Conservation (phyloP, 306 rosid genomes). For the Adenanthera pavonina region DNA sequence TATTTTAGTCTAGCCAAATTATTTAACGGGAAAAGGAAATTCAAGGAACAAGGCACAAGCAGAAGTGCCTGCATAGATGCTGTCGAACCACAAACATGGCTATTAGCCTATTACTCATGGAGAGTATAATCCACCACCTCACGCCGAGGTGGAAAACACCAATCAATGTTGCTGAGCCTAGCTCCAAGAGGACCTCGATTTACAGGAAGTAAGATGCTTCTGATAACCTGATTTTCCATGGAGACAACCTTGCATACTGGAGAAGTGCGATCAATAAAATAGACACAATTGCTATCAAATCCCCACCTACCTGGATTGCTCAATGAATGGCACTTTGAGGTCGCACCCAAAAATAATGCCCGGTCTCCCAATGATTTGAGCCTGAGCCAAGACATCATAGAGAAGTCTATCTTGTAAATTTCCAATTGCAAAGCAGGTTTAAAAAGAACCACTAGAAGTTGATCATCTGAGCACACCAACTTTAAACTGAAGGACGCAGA, state of each 20-base stretch:
- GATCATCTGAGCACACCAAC: constrained; percentile 6
- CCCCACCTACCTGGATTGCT: constrained; percentile 28
- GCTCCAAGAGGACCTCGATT: neutral
- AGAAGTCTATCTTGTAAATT: constrained; percentile 22
- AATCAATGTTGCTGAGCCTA: constrained; percentile 1
- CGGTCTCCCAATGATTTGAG: constrained; percentile 11
- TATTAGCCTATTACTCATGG: neutral
- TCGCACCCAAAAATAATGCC: constrained; percentile 9
- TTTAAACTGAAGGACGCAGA: neutral
- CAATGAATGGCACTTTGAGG: constrained; percentile 5
- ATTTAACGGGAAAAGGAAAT: neutral
- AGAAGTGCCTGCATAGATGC: neutral
- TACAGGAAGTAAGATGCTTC: neutral
- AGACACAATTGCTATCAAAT: constrained; percentile 12
- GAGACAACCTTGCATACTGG: constrained; percentile 7
- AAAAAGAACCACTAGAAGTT: constrained; percentile 35
- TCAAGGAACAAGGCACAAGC: neutral
- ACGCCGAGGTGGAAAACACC: constrained; percentile 25
- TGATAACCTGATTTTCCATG: neutral
- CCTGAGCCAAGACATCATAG: constrained; percentile 9
- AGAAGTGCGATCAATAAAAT: neutral
- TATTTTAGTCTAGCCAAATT: neutral
- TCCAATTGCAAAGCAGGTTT: neutral
- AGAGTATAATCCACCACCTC: constrained; percentile 38
- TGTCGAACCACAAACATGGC: neutral